Percentiles rank a stretch among this genome's conserved stretches.
Evolutionary conservation across 768 basidiomycete genomes (phyloP).

Genomic region (Clathrus columnatus): DNA sequence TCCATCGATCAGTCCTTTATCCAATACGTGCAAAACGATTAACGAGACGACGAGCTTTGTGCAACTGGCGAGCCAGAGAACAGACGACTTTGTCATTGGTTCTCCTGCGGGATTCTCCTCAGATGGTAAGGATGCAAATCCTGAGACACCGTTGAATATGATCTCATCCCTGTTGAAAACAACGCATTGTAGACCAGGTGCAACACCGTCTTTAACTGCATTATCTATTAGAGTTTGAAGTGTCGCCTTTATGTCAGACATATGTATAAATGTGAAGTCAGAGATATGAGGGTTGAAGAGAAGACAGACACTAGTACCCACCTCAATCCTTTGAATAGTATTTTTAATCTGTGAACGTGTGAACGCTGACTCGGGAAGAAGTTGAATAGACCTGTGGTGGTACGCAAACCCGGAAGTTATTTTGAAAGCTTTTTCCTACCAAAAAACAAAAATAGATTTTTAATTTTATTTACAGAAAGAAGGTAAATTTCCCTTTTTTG

Average conservation of each 20-base stretch:
- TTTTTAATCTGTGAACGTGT: too few relatives aligned
- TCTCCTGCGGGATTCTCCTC: neutral
- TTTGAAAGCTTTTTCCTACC: too few relatives aligned
- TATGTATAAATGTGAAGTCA: too few relatives aligned
- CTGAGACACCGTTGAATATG: neutral
- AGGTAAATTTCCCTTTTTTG: too few relatives aligned
- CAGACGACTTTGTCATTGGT: neutral
- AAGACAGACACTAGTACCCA: too few relatives aligned
- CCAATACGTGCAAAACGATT: neutral
- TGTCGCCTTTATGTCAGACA: neutral
- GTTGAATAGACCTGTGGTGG: too few relatives aligned
- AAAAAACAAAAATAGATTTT: too few relatives aligned
- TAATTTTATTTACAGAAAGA: too few relatives aligned
- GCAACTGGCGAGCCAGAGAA: neutral
- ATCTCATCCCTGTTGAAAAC: neutral
- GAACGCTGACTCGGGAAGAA: too few relatives aligned
- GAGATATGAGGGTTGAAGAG: too few relatives aligned
- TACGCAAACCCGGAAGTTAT: too few relatives aligned
- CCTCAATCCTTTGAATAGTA: too few relatives aligned
- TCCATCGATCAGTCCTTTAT: neutral
- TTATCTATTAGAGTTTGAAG: neutral
- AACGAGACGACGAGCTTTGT: neutral
- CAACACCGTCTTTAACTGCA: neutral
- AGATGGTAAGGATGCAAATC: neutral
- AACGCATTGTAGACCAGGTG: neutral